These are phyloP conservation scores for Dendrobium nobile DNA, from an alignment of 106 monocot species.

Conservation along the genomic window DNA sequence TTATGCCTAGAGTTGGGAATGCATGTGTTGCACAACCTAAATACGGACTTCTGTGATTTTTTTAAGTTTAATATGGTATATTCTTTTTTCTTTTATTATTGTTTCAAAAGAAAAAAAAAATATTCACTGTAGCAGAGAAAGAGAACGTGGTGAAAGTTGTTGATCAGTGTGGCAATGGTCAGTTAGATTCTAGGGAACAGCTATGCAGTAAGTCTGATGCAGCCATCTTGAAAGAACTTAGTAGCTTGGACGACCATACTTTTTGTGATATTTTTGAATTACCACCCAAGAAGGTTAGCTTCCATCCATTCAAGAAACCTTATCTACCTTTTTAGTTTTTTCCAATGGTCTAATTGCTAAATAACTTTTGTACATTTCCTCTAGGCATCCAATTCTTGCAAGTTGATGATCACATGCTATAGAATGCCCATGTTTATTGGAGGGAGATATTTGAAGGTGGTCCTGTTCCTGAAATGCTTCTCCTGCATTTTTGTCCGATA, in stretches of 20 bases:
- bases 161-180: slow-evolving; percentile 5
- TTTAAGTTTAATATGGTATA: background rate
- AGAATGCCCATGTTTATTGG: slow-evolving; percentile 78
- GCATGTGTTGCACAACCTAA: background rate
- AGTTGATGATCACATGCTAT: slow-evolving; percentile 41
- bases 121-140: slow-evolving; percentile 13
- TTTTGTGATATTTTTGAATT: slow-evolving; percentile 42
- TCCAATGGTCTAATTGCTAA: background rate
- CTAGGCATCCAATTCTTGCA: slow-evolving; percentile 51
- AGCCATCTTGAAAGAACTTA: slow-evolving; percentile 34
- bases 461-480: background rate
- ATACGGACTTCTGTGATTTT: background rate
- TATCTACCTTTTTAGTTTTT: background rate
- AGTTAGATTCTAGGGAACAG: slow-evolving; percentile 17
- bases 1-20: background rate
- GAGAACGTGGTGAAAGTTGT: background rate
- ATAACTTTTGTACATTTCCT: slow-evolving; percentile 1
- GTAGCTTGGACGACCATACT: slow-evolving; percentile 44
- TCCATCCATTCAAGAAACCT: background rate
- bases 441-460: slow-evolving; percentile 96
- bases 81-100: background rate
- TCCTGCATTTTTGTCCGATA: background rate
- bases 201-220: slow-evolving; percentile 55
- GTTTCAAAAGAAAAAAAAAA: background rate
- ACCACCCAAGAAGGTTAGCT: slow-evolving; percentile 61